Conservation (phyloP, 768 basidiomycete genomes). For the Russula sp. region DNA sequence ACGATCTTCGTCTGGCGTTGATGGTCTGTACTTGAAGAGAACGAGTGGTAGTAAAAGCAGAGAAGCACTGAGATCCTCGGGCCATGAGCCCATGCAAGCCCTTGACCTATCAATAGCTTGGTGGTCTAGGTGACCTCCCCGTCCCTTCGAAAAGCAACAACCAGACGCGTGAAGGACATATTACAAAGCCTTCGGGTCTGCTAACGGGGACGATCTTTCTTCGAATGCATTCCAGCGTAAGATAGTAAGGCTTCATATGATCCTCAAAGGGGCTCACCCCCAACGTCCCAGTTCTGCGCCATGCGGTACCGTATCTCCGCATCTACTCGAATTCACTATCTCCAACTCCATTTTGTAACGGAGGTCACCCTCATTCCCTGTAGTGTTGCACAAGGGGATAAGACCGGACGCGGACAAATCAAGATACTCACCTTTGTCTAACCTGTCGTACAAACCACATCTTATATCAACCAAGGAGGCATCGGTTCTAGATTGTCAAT, state of each 20-base stretch:
- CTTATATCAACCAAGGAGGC: background rate
- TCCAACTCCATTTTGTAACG: slow-evolving; percentile 26
- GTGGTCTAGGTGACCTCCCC: slow-evolving; percentile 5
- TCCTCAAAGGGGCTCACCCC: slow-evolving; percentile 18
- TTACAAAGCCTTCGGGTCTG: slow-evolving; percentile 24
- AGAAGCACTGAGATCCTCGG: background rate
- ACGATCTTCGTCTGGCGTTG: slow-evolving; percentile 26
- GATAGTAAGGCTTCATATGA: background rate
- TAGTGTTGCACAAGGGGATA: background rate
- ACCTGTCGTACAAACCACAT: slow-evolving; percentile 8
- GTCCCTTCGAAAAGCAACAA: slow-evolving; percentile 23
- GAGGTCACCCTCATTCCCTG: slow-evolving; percentile 23
- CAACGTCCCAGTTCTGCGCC: slow-evolving; percentile 19
- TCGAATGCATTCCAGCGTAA: slow-evolving; percentile 8
- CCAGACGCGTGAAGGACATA: slow-evolving; percentile 28
- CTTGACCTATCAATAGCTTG: slow-evolving; percentile 20
- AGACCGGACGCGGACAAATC: background rate
- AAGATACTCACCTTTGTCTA: background rate
- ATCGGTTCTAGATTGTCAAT: slow-evolving; percentile 4
- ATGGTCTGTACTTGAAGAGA: slow-evolving; percentile 21
- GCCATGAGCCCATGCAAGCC: slow-evolving; percentile 24
- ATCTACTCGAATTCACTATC: slow-evolving; percentile 25
- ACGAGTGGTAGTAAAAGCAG: background rate
- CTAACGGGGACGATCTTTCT: background rate
- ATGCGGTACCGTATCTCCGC: slow-evolving; percentile 25